Percentiles rank a stretch among this genome's conserved stretches.
Evolutionary conservation across 2,329 filamentous ascomycete genomes (phyloP).

Genomic region (Aureobasidium sp.): DNA sequence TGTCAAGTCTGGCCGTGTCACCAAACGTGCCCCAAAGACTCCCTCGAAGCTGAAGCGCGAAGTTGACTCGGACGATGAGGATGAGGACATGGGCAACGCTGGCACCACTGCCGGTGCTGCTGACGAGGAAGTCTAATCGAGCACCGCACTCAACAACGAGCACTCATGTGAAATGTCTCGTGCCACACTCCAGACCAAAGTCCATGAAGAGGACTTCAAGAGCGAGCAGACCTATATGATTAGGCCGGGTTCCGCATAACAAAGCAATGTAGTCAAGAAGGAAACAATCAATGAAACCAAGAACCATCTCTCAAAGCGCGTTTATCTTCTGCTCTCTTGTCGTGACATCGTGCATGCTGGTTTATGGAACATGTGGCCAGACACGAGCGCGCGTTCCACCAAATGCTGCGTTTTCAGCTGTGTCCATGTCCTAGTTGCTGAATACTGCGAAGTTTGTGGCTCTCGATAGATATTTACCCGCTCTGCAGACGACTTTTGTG

Average conservation of each 20-base stretch:
- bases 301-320: neutral
- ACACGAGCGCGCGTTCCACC: neutral
- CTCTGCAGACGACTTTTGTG: neutral
- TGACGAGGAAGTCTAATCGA: neutral
- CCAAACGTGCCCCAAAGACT: neutral
- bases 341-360: neutral
- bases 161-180: neutral
- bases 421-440: neutral
- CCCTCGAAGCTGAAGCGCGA: neutral
- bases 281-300: neutral
- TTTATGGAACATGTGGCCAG: neutral
- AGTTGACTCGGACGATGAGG: neutral
- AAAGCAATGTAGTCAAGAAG: neutral
- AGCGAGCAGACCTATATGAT: neutral
- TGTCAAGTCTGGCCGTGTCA: constrained; percentile 1
- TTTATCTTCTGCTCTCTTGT: neutral
- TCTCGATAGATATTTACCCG: neutral
- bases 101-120: neutral
- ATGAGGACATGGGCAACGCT: neutral
- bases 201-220: neutral
- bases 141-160: neutral
- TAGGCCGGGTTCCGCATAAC: neutral
- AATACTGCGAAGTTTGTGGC: neutral
- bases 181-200: neutral
- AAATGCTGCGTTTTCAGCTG: neutral